These are phyloP conservation scores for Russula abietina DNA, from an alignment of 768 basidiomycete genomes.

Conservation along the genomic window DNA sequence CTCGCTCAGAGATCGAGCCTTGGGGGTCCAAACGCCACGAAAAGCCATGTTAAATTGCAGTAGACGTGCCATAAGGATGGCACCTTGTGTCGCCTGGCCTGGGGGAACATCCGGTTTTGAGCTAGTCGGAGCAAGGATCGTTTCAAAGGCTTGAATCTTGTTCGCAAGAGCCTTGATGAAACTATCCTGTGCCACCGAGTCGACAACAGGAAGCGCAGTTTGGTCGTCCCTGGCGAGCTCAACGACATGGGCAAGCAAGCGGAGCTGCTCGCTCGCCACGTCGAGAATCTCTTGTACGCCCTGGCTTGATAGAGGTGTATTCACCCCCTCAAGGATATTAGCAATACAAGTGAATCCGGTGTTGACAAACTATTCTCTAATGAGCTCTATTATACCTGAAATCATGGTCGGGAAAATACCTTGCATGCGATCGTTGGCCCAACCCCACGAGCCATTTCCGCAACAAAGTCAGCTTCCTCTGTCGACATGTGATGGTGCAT, in stretches of 20 bases:
- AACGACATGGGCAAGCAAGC: constrained; percentile 61
- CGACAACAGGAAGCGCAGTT: constrained; percentile 43
- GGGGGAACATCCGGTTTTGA: constrained; percentile 21
- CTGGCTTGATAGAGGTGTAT: constrained; percentile 26
- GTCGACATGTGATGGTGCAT: constrained; percentile 69
- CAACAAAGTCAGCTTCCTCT: constrained; percentile 77
- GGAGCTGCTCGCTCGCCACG: constrained; percentile 55
- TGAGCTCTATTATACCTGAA: neutral
- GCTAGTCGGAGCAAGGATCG: constrained; percentile 25
- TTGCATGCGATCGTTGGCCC: constrained; percentile 61
- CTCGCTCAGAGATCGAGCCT: constrained; percentile 42
- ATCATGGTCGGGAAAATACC: constrained; percentile 35
- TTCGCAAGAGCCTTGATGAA: constrained; percentile 46
- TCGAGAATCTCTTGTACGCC: constrained; percentile 33
- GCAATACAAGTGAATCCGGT: constrained; percentile 64
- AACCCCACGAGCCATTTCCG: constrained; percentile 72
- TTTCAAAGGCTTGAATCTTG: constrained; percentile 40
- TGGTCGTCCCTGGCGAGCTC: constrained; percentile 52
- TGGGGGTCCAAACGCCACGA: constrained; percentile 48
- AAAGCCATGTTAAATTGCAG: constrained; percentile 72
- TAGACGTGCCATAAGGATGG: constrained; percentile 57
- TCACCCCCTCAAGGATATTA: constrained; percentile 41
- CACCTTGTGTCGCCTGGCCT: constrained; percentile 33
- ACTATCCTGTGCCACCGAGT: constrained; percentile 49
- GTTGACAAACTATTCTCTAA: constrained; percentile 54